Evolutionary conservation across 1,284 basidiomycete species (phyloP), one percentile per base, ranked within the genome.

Genomic region (Leccinum pachyderme): DNA sequence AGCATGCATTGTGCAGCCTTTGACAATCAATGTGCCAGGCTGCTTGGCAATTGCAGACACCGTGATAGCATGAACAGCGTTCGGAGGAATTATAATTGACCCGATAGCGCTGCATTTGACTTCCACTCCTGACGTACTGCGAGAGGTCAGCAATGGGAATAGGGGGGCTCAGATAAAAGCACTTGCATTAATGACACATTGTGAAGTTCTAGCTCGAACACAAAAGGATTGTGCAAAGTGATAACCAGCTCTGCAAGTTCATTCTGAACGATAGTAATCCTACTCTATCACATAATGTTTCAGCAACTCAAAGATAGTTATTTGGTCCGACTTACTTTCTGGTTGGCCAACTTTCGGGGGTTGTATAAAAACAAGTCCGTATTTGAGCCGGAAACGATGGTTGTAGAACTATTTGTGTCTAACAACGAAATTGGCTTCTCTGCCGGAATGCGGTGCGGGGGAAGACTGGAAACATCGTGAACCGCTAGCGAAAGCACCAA

Each of bases 321-420:
- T 35, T 47, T 46, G 13, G n/a, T 12, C 47, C 31, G 15, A 39
- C 75, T 64, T 53, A 91, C 91, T 77, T 87, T 84, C 32, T 75
- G 78, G 41, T 74, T 72, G 43, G 76, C 71, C 3, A 80, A 73
- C 62, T 82, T 87, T 47, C 91, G 76, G 1, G 94, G 94, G 67
- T 96, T 94, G 69, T 95, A 95, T 52, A 97, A 74, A 73, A 96
- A 95, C 0, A 90, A 87, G 69, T 93, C 90, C 31, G 79, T 82
- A 39, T 76, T 74, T 12, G 81, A 81, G 51, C 77, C 75, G 2
- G 87, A 68, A 46, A 84, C 75, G 2, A 81, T 76, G 22, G 71
- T 73, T 25, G 47, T 51, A 8, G 75, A 73, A 32, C 66, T 59
- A 41, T 72, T 75, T 35, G 77, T 67, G 15, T 79, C 71, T 15